phyloP scores from a whole-genome alignment of 768 basidiomycete genomes.

The Russula griseocarnosa region DNA sequence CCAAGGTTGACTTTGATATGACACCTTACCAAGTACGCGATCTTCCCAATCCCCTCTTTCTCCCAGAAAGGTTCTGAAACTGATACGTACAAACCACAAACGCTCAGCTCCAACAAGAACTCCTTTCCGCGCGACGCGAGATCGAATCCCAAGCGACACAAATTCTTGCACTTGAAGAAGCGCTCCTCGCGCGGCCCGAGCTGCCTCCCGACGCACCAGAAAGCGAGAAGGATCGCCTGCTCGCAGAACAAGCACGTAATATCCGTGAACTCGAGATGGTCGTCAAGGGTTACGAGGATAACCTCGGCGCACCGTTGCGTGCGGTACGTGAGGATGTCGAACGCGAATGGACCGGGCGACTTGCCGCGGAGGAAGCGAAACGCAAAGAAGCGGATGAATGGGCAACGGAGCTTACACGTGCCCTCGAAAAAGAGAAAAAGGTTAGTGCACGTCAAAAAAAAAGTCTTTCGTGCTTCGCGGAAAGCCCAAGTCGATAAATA shows the following conservation, averaged over 20 bases:
- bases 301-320: constrained; percentile 62
- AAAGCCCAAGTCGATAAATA: constrained; percentile 2
- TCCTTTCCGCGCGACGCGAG: constrained; percentile 71
- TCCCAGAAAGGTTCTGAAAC: background rate
- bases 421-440: constrained; percentile 77
- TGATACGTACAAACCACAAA: background rate
- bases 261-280: constrained; percentile 76
- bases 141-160: constrained; percentile 78
- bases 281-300: constrained; percentile 67
- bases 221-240: constrained; percentile 68
- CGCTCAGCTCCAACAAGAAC: constrained; percentile 79
- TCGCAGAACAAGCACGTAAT: constrained; percentile 67
- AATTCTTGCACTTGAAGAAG: constrained; percentile 77
- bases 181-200: constrained; percentile 66
- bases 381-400: constrained; percentile 69
- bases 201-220: constrained; percentile 62
- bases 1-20: constrained; percentile 88
- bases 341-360: constrained; percentile 59
- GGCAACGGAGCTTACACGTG: constrained; percentile 68
- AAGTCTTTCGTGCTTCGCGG: background rate
- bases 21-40: constrained; percentile 72
- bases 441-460: constrained; percentile 33
- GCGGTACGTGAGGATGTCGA: constrained; percentile 70
- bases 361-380: constrained; percentile 54
- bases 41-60: background rate